A percentile compares a stretch with the other conserved stretches of the same genome.
These are phyloP conservation scores for Zasmidium citrigriseum DNA, from an alignment of 2,329 filamentous ascomycete species.

Conservation along the genomic window DNA sequence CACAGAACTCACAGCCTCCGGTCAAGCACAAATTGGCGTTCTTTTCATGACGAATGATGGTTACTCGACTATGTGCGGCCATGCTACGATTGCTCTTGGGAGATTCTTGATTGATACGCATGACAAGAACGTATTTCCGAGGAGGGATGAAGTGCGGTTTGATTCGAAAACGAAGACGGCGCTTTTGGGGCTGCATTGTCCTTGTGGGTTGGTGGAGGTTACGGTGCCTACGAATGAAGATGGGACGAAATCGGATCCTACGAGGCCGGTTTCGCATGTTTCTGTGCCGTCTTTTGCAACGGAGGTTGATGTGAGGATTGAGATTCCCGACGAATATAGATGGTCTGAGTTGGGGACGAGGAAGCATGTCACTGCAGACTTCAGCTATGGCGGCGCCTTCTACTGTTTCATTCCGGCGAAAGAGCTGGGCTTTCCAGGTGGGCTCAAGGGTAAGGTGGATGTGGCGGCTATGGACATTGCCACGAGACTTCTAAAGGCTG, in stretches of 20 bases:
- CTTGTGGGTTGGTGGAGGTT: constrained; percentile 46
- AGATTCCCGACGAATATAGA: constrained; percentile 30
- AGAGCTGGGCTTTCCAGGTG: constrained; percentile 42
- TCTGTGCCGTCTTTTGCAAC: constrained; percentile 46
- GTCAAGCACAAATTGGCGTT: constrained; percentile 50
- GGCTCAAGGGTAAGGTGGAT: constrained; percentile 30
- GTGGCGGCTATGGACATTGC: constrained; percentile 35
- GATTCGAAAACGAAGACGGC: constrained; percentile 31
- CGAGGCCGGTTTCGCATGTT: constrained; percentile 43
- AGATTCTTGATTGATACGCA: constrained; percentile 37
- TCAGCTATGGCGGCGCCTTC: constrained; percentile 50
- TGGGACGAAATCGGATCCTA: constrained; percentile 38
- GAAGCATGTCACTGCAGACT: constrained; percentile 33
- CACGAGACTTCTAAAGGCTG: constrained; percentile 37
- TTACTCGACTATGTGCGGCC: constrained; percentile 55
- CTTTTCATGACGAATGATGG: constrained; percentile 52
- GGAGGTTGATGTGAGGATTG: constrained; percentile 34
- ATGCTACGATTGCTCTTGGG: constrained; percentile 54
- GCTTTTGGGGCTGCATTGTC: constrained; percentile 44
- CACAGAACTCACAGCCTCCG: constrained; percentile 39
- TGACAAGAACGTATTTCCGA: constrained; percentile 43
- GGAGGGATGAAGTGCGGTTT: constrained; percentile 34
- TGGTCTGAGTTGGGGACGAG: constrained; percentile 42
- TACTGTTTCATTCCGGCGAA: constrained; percentile 41
- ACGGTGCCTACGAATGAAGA: constrained; percentile 40